phyloP scores from a whole-genome alignment of 371 early-diverging fungal genomes.

The Mortierella sp. region DNA sequence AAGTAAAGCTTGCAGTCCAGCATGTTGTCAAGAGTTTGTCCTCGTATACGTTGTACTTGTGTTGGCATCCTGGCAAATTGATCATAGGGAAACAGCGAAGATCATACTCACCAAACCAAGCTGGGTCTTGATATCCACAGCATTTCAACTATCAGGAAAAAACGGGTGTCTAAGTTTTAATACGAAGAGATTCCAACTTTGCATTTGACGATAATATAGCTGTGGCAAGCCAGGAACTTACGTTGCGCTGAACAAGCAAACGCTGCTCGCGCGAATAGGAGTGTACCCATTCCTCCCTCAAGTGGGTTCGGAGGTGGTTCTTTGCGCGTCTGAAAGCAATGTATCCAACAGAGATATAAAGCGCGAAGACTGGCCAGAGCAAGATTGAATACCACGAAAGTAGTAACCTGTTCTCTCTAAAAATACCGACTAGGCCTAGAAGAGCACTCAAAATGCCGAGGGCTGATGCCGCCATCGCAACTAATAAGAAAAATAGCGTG shows the following conservation, averaged over 20 bases:
- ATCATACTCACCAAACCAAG: conserved; percentile 39
- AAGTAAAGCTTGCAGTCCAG: conserved; percentile 64
- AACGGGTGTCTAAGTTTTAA: too few species aligned
- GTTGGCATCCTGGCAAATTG: conserved; percentile 66
- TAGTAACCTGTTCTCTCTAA: conserved; percentile 64
- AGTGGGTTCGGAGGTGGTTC: conserved; percentile 28
- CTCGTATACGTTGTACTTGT: conserved; percentile 68
- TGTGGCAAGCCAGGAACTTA: neutral
- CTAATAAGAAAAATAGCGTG: conserved; percentile 15
- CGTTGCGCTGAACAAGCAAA: conserved; percentile 44
- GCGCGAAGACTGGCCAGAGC: conserved; percentile 67
- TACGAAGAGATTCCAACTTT: neutral
- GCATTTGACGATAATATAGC: neutral
- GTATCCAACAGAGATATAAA: conserved; percentile 70
- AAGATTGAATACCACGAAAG: conserved; percentile 66
- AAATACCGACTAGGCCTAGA: conserved; percentile 66
- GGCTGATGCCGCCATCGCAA: conserved; percentile 27
- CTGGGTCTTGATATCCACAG: conserved; percentile 44
- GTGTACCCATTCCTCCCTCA: conserved; percentile 44
- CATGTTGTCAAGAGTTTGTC: conserved; percentile 54
- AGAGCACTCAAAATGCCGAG: conserved; percentile 44
- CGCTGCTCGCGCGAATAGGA: conserved; percentile 43
- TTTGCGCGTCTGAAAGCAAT: conserved; percentile 62
- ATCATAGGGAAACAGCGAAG: conserved; percentile 69
- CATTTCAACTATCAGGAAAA: conserved; percentile 35